Evolutionary conservation across 257 asterid genomes (phyloP), one percentile per base, ranked within the genome.

Genomic region (Paraleonurus japonicus): DNA sequence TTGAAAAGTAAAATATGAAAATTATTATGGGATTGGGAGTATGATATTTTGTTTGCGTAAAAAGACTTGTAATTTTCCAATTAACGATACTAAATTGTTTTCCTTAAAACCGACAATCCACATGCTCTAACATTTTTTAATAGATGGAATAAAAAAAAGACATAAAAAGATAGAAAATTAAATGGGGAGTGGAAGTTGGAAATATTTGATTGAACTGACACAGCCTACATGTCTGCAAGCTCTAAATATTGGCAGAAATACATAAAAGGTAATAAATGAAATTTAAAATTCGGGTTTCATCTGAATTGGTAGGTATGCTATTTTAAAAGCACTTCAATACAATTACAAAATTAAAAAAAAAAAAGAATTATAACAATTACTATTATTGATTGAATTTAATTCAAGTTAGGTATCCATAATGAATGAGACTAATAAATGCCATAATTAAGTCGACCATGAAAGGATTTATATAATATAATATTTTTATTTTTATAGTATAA

Each of bases 231-330:
- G 69, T 30, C 50, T 35, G 69, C 73, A 59, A 30, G 48, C 50
- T 24, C 69, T 30, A 69, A 69, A 70, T 53, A 76, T 76, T 76
- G 79, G 64, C 76, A 63, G 74, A 64, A 70, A 69, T 64, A 59
- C 72, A 67, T 63, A 39, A 68, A 80, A 72, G 55, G 71, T 51
- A 72, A 69, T 80, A 63, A 81, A 80, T 80, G 81, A 47, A 73
- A 81, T 70, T 47, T 54, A 72, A 72, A 62, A 61, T 75, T 55
- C 61, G 57, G 76, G 75, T 77, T 68, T 70, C 76, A 65, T 73
- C 81, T 65, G 81, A 70, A 71, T 43, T 28, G 82, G 82, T 82
- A 73, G 86, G 83, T 79, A 76, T 65, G 63, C 67, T 39, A 63
- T 71, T 79, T 59, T 76, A 69, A 72, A 65, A 61, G 71, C 78